Evolutionary conservation across 768 basidiomycete species (phyloP).

Genomic region (Mycena epipterygia): DNA sequence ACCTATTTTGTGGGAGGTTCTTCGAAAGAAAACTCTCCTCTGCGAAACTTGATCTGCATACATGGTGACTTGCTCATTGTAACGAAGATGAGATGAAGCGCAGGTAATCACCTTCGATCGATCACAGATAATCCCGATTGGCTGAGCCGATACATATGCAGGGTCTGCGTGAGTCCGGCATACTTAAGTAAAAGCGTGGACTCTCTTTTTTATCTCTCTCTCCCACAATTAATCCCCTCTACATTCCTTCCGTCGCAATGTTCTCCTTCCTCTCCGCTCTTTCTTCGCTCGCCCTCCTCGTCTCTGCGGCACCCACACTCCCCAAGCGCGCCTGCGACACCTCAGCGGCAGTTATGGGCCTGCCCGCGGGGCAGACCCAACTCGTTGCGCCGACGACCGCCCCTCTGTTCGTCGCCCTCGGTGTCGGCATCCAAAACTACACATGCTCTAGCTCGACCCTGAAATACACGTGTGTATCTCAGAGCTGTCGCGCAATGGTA

Average conservation of each 20-base stretch:
- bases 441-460: slow-evolving; percentile 50
- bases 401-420: slow-evolving; percentile 58
- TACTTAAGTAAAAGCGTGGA: too few species aligned
- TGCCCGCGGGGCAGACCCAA: slow-evolving; percentile 43
- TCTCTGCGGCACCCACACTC: slow-evolving; percentile 37
- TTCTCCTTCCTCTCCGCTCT: slow-evolving; percentile 41
- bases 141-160: too few species aligned
- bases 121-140: too few species aligned
- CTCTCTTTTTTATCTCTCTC: too few species aligned
- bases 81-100: too few species aligned
- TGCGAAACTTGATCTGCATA: too few species aligned
- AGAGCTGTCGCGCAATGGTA: background rate
- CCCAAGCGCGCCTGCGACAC: slow-evolving; percentile 39
- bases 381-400: slow-evolving; percentile 52
- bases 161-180: too few species aligned
- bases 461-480: slow-evolving; percentile 53
- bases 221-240: too few species aligned
- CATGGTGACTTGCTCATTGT: too few species aligned
- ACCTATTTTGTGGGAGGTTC: too few species aligned
- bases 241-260: slow-evolving; percentile 33
- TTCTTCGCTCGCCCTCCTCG: slow-evolving; percentile 38
- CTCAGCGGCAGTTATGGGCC: slow-evolving; percentile 39
- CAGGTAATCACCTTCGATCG: too few species aligned
- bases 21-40: too few species aligned
- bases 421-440: slow-evolving; percentile 60